Evolutionary conservation across 371 early-diverging fungal genomes (phyloP), one percentile per base, ranked within the genome.

Genomic region (Massospora cicadina): DNA sequence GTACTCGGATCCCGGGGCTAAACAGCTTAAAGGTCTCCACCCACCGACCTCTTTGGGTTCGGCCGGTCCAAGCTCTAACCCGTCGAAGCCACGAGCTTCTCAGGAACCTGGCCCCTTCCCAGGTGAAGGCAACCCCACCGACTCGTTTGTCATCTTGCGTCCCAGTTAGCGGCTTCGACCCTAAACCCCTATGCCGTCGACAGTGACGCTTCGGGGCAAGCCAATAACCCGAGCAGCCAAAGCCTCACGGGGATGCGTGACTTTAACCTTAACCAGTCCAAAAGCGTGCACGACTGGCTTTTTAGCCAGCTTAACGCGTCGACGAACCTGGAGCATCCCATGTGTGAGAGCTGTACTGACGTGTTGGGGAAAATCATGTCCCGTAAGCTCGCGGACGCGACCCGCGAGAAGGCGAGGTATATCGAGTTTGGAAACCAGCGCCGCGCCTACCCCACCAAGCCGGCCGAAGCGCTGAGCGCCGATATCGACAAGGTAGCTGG

Each of bases 321-420:
- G 66, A 81, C 87, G 1, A 81, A 83, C 53, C 79, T 85, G 1
- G 85, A 86, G 66, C 93, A 93, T 65, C 91, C 92, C 12, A 77
- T 93, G 71, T 95, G 95, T 70, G 83, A 86, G 63, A 90, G 88
- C 58, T 95, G 95, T 66, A 85, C 89, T 0, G 91, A 91, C 62
- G 79, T 85, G 70, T 67, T 91, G 58, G 62, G 82, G 43, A 81
- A 85, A 33, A 73, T 74, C 28, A 72, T 95, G 63, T 83, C 85
- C 60, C 81, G 81, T 61, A 80, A 85, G 56, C 68, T 89, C 53
- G 70, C 74, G 0, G 90, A 90, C 66, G 81, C 81, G 1, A 73
- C 80, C 10, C 72, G 74, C 53, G 90, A 91, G 70, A 72, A 84
- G 26, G 87, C 87, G 67, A 81, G 83, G 24, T 90, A 90, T 65